phyloP scores from a whole-genome alignment of 148 eudicot genomes.

The Silene uniflora region DNA sequence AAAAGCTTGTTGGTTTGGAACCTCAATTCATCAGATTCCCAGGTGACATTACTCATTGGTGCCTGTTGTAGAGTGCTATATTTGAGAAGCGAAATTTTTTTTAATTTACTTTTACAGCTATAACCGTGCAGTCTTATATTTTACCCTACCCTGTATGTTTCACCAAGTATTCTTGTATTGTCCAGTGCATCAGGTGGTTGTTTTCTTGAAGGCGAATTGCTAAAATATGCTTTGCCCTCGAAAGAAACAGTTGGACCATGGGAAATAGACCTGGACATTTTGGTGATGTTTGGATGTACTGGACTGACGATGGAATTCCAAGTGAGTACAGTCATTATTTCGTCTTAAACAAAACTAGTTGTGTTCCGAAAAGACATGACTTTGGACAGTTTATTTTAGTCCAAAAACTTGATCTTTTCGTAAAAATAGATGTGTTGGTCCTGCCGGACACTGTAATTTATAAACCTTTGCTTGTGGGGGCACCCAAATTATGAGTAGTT shows the following conservation, averaged over 20 bases:
- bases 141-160: background rate
- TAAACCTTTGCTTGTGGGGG: no score
- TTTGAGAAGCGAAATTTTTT: background rate
- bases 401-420: no score
- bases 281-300: conserved; percentile 79
- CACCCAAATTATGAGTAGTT: no score
- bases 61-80: background rate
- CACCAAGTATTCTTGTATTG: conserved; percentile 5
- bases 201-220: conserved; percentile 77
- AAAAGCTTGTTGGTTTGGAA: conserved; percentile 68
- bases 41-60: conserved; percentile 36
- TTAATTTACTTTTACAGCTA: background rate
- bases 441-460: no score
- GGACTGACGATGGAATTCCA: conserved; percentile 87
- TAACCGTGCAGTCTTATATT: background rate
- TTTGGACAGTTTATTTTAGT: no score
- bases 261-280: conserved; percentile 87
- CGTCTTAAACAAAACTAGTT: no score
- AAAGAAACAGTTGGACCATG: conserved; percentile 82
- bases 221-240: conserved; percentile 80
- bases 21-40: conserved; percentile 94
- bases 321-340: conserved; percentile 47
- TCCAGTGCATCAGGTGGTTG: conserved; percentile 49
- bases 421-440: no score
- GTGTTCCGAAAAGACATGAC: no score